These are phyloP conservation scores for Clitocybe nebularis DNA, from an alignment of 1,284 basidiomycete genomes.

Conservation along the genomic window DNA sequence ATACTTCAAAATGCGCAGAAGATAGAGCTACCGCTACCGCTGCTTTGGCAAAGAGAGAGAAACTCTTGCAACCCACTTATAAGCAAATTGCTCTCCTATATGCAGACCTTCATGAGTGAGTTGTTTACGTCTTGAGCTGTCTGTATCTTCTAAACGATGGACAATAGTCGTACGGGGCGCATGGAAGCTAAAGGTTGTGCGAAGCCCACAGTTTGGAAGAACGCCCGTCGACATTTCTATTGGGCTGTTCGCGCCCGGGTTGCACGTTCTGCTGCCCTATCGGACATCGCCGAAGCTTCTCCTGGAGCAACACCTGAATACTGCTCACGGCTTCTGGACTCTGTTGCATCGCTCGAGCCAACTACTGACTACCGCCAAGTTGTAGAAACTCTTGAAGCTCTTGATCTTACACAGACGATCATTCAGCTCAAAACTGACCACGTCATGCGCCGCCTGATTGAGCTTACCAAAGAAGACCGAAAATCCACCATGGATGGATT, in stretches of 20 bases:
- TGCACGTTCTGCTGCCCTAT: constrained; percentile 61
- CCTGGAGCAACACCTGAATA: constrained; percentile 62
- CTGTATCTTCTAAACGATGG: constrained; percentile 15
- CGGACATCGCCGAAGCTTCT: constrained; percentile 55
- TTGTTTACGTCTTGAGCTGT: constrained; percentile 13
- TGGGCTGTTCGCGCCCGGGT: constrained; percentile 86
- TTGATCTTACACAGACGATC: constrained; percentile 61
- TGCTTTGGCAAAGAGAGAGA: constrained; percentile 77
- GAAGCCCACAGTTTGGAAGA: constrained; percentile 79
- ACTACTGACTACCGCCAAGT: constrained; percentile 49
- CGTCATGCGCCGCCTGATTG: constrained; percentile 57
- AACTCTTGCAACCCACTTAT: constrained; percentile 84
- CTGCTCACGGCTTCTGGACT: constrained; percentile 53
- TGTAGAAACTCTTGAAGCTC: constrained; percentile 60
- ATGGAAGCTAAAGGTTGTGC: constrained; percentile 99
- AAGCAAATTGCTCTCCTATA: constrained; percentile 93
- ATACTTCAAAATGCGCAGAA: constrained; percentile 66
- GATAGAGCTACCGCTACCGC: constrained; percentile 70
- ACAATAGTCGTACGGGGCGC: constrained; percentile 79
- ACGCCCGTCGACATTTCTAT: constrained; percentile 92
- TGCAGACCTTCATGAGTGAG: constrained; percentile 94
- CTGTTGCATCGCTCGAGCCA: constrained; percentile 52
- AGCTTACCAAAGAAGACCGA: constrained; percentile 62
- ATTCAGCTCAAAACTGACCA: constrained; percentile 63
- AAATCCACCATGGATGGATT: constrained; percentile 69